phyloP scores from a whole-genome alignment of 2,329 filamentous ascomycete species.

The Cytospora piceae region DNA sequence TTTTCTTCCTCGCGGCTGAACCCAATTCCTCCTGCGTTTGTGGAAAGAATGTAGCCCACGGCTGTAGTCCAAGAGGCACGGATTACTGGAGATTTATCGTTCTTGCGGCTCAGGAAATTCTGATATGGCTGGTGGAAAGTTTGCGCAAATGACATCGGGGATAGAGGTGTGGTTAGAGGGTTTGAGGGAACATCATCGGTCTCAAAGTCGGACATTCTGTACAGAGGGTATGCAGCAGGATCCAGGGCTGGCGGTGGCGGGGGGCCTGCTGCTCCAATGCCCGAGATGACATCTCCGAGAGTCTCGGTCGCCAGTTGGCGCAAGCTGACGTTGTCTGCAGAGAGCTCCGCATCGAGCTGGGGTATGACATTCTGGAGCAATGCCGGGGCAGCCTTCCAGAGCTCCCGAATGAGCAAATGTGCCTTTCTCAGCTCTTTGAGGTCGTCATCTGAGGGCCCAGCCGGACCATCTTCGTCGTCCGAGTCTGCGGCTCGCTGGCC shows the following conservation, averaged over 20 bases:
- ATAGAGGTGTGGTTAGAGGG: conserved; percentile 79
- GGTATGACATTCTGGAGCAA: conserved; percentile 93
- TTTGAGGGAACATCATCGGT: conserved; percentile 55
- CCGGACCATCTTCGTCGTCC: conserved; percentile 62
- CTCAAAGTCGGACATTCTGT: conserved; percentile 64
- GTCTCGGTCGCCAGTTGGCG: conserved; percentile 90
- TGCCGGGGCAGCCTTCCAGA: conserved; percentile 89
- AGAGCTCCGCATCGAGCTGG: conserved; percentile 89
- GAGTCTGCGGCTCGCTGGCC: conserved; percentile 64
- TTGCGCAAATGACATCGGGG: conserved; percentile 86
- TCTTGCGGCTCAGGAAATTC: conserved; percentile 80
- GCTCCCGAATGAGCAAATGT: conserved; percentile 83
- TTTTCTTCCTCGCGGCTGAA: conserved; percentile 82
- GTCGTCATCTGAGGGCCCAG: conserved; percentile 78
- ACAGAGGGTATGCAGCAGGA: conserved; percentile 81
- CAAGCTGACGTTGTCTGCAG: conserved; percentile 84
- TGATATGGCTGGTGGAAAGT: conserved; percentile 79
- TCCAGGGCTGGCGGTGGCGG: conserved; percentile 74
- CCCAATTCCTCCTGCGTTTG: conserved; percentile 87
- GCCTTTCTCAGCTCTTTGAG: conserved; percentile 87
- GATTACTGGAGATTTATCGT: conserved; percentile 84
- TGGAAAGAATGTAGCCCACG: conserved; percentile 84
- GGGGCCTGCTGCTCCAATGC: conserved; percentile 88
- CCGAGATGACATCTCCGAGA: conserved; percentile 90
- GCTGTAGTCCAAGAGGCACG: conserved; percentile 85